Evolutionary conservation across 2,329 filamentous ascomycete species (phyloP), one percentile per base, ranked within the genome.

Genomic region (Byssoonygena ceratinophila): DNA sequence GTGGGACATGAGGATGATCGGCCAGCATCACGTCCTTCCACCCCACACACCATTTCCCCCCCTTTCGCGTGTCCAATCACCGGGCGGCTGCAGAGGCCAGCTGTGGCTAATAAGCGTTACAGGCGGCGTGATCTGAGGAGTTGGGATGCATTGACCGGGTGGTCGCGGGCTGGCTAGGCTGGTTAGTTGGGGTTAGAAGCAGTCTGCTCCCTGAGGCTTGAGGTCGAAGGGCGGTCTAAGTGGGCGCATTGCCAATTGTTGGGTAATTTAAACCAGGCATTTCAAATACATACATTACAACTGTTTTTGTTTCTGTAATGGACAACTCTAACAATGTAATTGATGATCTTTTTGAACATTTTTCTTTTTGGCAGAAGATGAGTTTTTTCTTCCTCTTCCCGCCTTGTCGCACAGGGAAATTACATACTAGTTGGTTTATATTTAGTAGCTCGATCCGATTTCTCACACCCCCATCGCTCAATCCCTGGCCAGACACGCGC

Each of bases 1-100:
- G 49, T 51, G 49, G 49, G 7, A 36, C 11, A 39, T 51, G 48
- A 51, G 16, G 48, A 51, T 51, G 49, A 51, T 51, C 49, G 49
- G 49, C 49, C 46, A 41, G n/a, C 23, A 20, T 36, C 23, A 34
- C 27, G 9, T 23, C 7, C 27, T 29, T 9, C 22, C 20, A 4
- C 46, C 36, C 16, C 20, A 9, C n/a, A 1, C 46, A 3, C 34
- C 34, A 5, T 37, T 18, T 37, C 32, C 14, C 7, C 32, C 32
- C 12, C 32, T 4, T 12, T 18, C 4, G 14, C 14, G 18, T 22
- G 14, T 2, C 46, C 46, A 49, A 49, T 49, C 46, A 41, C 7
- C n/a, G 18, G 1, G 8, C 36, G 36, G 9, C 4, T 22, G 8
- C 43, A 12, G 4, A 31, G 22, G 32, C 20, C 6, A 29, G 18